phyloP scores from a whole-genome alignment of 2,329 filamentous ascomycete genomes.

The Neofusicoccum laricinum region DNA sequence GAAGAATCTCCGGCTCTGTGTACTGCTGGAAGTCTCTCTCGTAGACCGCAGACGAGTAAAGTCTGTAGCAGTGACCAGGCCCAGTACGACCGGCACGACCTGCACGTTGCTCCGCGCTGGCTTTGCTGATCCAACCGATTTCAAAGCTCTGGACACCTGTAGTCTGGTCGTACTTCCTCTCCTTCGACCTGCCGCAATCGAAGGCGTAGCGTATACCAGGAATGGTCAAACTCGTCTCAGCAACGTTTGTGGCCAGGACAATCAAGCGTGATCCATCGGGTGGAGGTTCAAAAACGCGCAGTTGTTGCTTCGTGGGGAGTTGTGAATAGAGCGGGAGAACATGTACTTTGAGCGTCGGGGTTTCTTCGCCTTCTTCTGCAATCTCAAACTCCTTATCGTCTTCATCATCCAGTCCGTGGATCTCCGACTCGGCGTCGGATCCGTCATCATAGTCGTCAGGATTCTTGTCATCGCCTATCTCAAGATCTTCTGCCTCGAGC shows the following conservation, averaged over 20 bases:
- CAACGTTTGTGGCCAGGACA: conserved; percentile 91
- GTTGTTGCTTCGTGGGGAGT: conserved; percentile 83
- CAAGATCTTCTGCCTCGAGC: conserved; percentile 81
- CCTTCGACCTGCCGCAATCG: conserved; percentile 88
- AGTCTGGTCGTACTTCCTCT: conserved; percentile 80
- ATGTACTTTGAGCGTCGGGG: conserved; percentile 70
- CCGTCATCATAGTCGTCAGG: conserved; percentile 44
- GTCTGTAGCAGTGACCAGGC: conserved; percentile 89
- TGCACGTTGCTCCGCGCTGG: conserved; percentile 84
- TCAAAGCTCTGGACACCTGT: conserved; percentile 96
- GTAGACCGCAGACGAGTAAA: conserved; percentile 93
- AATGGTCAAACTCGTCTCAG: conserved; percentile 95
- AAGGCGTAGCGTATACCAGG: conserved; percentile 95
- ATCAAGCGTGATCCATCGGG: conserved; percentile 82
- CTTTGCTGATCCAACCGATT: conserved; percentile 96
- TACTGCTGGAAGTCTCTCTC: conserved; percentile 86
- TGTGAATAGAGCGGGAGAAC: conserved; percentile 93
- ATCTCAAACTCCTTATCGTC: conserved; percentile 65
- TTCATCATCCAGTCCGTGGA: conserved; percentile 56
- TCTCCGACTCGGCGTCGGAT: conserved; percentile 59
- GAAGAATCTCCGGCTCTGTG: conserved; percentile 80
- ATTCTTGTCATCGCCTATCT: conserved; percentile 59
- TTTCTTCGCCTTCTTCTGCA: conserved; percentile 63
- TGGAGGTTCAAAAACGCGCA: conserved; percentile 81
- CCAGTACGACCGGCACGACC: conserved; percentile 95